Evolutionary conservation across 345 rosid genomes (phyloP).

Genomic region (Arabis alpina): DNA sequence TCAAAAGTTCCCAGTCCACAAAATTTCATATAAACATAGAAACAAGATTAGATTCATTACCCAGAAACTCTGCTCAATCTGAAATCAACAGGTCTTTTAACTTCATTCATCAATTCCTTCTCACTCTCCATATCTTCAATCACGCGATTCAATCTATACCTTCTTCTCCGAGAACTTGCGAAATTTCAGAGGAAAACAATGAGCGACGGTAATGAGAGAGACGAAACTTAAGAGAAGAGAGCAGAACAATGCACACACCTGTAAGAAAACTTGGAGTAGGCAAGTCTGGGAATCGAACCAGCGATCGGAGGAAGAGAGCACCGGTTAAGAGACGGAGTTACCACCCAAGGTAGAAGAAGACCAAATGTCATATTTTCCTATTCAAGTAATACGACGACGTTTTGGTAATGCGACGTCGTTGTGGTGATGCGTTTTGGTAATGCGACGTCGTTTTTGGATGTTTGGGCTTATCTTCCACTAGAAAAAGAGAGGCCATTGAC

Average conservation of each 20-base stretch:
- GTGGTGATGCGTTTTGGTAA: neutral
- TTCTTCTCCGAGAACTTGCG: conserved; percentile 35
- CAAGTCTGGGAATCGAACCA: conserved; percentile 5
- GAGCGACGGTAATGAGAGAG: too few relatives aligned
- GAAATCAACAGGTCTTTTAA: conserved; percentile 46
- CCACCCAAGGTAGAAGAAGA: conserved; percentile 35
- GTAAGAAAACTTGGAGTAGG: conserved; percentile 1
- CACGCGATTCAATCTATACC: conserved; percentile 16
- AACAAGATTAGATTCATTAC: conserved; percentile 38
- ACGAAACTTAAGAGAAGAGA: neutral
- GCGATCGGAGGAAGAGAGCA: conserved; percentile 30
- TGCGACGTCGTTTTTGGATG: conserved; percentile 26
- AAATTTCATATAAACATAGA: neutral
- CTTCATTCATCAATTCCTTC: conserved; percentile 34
- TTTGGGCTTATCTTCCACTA: conserved; percentile 38
- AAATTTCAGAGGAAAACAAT: neutral
- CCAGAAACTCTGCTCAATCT: conserved; percentile 71
- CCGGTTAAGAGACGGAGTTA: conserved; percentile 35
- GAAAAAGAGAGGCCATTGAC: conserved; percentile 31
- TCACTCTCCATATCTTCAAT: conserved; percentile 50
- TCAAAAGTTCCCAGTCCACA: neutral
- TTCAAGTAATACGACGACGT: conserved; percentile 6
- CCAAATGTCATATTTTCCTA: conserved; percentile 3
- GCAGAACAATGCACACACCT: conserved; percentile 18
- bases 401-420: neutral